Evolutionary conservation across 305 asterid genomes (phyloP).

Genomic region (Fraxinus sp.): DNA sequence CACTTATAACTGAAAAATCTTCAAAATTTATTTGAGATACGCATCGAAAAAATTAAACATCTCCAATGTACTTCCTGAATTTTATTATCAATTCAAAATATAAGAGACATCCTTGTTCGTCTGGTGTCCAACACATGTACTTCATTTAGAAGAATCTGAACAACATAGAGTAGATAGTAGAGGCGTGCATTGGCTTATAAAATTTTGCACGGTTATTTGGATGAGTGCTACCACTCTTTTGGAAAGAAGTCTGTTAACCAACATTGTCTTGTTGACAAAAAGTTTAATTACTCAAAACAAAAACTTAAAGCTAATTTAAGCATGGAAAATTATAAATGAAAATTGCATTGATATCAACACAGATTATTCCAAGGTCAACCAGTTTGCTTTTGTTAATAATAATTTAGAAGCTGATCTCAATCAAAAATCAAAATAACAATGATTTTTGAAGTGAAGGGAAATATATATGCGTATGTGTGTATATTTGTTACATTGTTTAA

Average conservation of each 20-base stretch:
- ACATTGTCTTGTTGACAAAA: background rate
- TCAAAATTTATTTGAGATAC: background rate
- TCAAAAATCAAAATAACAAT: background rate
- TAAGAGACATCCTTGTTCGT: background rate
- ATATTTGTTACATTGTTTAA: background rate
- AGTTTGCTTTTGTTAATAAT: background rate
- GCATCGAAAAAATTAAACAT: background rate
- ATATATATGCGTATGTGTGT: background rate
- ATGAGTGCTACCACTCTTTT: background rate
- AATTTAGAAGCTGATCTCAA: background rate
- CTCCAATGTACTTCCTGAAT: background rate
- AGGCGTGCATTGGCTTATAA: background rate
- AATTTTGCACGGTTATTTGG: background rate
- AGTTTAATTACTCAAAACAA: background rate
- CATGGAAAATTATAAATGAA: background rate
- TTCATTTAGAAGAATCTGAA: background rate
- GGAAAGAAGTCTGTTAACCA: background rate
- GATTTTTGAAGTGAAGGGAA: background rate
- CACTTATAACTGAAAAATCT: background rate
- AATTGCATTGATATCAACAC: background rate
- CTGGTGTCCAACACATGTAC: background rate
- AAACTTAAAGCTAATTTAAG: background rate
- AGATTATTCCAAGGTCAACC: background rate
- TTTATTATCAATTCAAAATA: background rate
- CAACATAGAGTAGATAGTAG: background rate